Conservation (phyloP, 768 basidiomycete species). For the Suillus spraguei region DNA sequence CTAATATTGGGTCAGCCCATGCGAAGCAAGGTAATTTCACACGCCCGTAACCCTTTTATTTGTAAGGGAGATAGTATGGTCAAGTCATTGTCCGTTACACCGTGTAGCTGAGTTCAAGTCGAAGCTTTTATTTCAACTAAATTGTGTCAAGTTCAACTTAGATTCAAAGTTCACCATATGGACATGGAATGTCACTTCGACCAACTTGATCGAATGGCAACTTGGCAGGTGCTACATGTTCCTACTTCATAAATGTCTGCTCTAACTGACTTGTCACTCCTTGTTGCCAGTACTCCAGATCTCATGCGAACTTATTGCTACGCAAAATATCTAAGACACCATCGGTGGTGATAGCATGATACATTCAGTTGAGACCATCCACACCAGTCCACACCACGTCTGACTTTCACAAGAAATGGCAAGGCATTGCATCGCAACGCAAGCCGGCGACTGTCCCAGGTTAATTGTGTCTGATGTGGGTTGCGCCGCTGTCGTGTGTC, state of each 20-base stretch:
- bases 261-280: neutral
- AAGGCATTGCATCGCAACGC: too few species aligned
- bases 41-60: too few species aligned
- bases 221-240: neutral
- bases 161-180: neutral
- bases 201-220: neutral
- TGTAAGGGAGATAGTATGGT: too few species aligned
- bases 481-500: neutral
- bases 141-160: too few species aligned
- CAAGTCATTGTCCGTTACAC: too few species aligned
- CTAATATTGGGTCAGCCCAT: too few species aligned
- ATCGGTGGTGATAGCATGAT: neutral
- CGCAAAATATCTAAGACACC: neutral
- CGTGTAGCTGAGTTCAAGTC: neutral
- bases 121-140: too few species aligned
- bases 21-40: too few species aligned
- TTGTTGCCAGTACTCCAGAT: neutral
- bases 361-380: neutral
- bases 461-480: neutral
- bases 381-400: neutral
- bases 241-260: neutral
- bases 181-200: neutral
- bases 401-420: too few species aligned
- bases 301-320: neutral
- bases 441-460: neutral